Conservation (phyloP, 345 rosid species). For the Rhodomyrtus tomentosa region DNA sequence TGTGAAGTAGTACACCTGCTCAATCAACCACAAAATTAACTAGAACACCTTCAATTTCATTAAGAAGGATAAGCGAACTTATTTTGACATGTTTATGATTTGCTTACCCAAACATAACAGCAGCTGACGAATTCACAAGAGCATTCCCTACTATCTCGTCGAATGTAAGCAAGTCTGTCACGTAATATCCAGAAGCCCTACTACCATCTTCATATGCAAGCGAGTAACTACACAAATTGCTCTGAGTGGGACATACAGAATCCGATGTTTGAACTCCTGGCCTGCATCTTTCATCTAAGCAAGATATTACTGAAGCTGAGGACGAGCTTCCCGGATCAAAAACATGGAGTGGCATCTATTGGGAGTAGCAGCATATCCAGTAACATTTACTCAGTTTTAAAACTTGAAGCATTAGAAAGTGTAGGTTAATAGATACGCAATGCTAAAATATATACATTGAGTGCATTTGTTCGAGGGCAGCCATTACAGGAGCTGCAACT, state of each 20-base stretch:
- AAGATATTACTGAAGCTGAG: constrained; percentile 51
- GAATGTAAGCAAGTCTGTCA: constrained; percentile 56
- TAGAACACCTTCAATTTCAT: constrained; percentile 3
- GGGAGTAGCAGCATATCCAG: constrained; percentile 3
- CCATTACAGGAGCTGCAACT: constrained; percentile 81
- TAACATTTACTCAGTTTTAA: neutral
- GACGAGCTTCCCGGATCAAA: constrained; percentile 82
- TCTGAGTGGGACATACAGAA: constrained; percentile 59
- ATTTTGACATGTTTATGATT: constrained; percentile 7
- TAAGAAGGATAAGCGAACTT: neutral
- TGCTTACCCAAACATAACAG: constrained; percentile 82
- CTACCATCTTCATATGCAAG: constrained; percentile 98
- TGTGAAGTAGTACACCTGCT: constrained; percentile 80
- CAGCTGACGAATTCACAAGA: constrained; percentile 55
- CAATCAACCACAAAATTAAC: constrained; percentile 7
- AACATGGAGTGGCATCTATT: constrained; percentile 70
- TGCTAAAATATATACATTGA: constrained; percentile 37
- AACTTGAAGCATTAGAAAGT: neutral
- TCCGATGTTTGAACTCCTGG: constrained; percentile 60
- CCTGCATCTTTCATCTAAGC: constrained; percentile 75
- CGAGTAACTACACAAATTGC: constrained; percentile 61
- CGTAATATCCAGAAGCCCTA: constrained; percentile 84
- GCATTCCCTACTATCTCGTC: constrained; percentile 36
- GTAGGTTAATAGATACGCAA: neutral
- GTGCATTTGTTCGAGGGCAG: constrained; percentile 85